These are phyloP conservation scores for Gorgonomyces haynaldii DNA, from an alignment of 192 early-diverging fungal species.

Conservation along the genomic window DNA sequence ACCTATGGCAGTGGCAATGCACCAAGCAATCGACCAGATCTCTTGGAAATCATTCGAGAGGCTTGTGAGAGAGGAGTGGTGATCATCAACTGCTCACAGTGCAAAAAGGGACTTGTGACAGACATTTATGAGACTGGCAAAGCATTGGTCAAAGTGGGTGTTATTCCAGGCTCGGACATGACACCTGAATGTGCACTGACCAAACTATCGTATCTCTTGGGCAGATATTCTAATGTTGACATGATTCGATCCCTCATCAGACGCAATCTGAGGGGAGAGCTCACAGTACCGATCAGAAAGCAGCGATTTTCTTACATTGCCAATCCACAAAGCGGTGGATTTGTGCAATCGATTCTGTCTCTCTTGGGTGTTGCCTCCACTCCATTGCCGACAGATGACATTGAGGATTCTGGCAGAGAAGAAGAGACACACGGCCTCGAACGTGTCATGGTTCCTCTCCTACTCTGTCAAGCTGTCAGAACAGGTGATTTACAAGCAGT, in stretches of 20 bases:
- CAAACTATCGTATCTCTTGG: slow-evolving; percentile 87
- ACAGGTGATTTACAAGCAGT: slow-evolving; percentile 76
- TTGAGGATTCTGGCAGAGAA: background rate
- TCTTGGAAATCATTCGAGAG: slow-evolving; percentile 70
- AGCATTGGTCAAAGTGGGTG: slow-evolving; percentile 63
- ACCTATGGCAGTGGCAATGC: slow-evolving; percentile 97
- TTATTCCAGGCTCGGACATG: slow-evolving; percentile 88
- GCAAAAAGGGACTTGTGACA: slow-evolving; percentile 71
- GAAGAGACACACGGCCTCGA: slow-evolving; percentile 30
- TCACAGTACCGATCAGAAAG: slow-evolving; percentile 57
- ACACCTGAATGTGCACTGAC: slow-evolving; percentile 92
- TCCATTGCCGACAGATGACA: background rate
- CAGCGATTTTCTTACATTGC: slow-evolving; percentile 59
- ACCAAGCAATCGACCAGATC: slow-evolving; percentile 74
- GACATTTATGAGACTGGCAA: slow-evolving; percentile 86
- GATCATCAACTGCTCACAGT: slow-evolving; percentile 90
- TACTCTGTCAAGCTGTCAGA: slow-evolving; percentile 77
- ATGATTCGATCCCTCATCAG: slow-evolving; percentile 68
- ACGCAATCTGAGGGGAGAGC: slow-evolving; percentile 80
- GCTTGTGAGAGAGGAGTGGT: slow-evolving; percentile 88
- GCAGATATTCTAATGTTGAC: slow-evolving; percentile 54
- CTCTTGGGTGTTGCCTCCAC: slow-evolving; percentile 3
- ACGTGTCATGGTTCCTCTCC: slow-evolving; percentile 64
- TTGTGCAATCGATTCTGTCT: slow-evolving; percentile 17
- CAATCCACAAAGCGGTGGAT: slow-evolving; percentile 31